Evolutionary conservation across 495 filamentous ascomycete genomes (phyloP).

Genomic region (Penicillium malachiteum): DNA sequence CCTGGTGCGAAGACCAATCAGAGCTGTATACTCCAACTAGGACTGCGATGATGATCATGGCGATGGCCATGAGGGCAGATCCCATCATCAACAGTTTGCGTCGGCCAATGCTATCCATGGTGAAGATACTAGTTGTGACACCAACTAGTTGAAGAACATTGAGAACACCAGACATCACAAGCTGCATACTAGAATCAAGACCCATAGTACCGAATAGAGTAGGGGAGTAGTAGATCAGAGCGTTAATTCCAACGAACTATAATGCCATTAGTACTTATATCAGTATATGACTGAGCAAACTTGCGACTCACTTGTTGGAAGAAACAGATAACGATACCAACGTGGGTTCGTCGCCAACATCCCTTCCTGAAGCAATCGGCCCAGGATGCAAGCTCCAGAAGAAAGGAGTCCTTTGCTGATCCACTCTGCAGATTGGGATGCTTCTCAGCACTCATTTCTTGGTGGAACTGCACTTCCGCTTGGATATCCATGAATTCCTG

Average conservation of each 20-base stretch:
- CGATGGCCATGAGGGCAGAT: slow-evolving; percentile 46
- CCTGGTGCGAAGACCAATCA: slow-evolving; percentile 44
- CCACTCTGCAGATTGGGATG: slow-evolving; percentile 45
- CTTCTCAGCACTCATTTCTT: slow-evolving; percentile 42
- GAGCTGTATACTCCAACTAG: slow-evolving; percentile 43
- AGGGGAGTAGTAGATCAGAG: slow-evolving; percentile 56
- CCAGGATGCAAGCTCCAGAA: slow-evolving; percentile 47
- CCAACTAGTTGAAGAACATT: slow-evolving; percentile 55
- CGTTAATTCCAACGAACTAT: slow-evolving; percentile 52
- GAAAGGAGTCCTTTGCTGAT: slow-evolving; percentile 26
- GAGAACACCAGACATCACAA: slow-evolving; percentile 59
- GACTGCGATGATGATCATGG: slow-evolving; percentile 52
- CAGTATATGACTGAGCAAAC: background rate
- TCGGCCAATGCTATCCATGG: slow-evolving; percentile 48
- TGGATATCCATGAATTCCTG: slow-evolving; percentile 53
- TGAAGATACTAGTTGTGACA: slow-evolving; percentile 47
- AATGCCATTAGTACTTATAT: slow-evolving; percentile 6
- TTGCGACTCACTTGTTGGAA: slow-evolving; percentile 49
- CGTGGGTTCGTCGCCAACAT: slow-evolving; percentile 55
- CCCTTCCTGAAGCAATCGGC: slow-evolving; percentile 49
- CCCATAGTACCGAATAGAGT: slow-evolving; percentile 60
- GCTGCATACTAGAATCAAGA: slow-evolving; percentile 52
- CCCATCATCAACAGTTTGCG: slow-evolving; percentile 47
- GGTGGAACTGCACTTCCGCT: slow-evolving; percentile 50
- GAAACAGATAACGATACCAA: slow-evolving; percentile 55